Evolutionary conservation across 495 filamentous ascomycete genomes (phyloP).

Genomic region (Gamarada debralockiae): DNA sequence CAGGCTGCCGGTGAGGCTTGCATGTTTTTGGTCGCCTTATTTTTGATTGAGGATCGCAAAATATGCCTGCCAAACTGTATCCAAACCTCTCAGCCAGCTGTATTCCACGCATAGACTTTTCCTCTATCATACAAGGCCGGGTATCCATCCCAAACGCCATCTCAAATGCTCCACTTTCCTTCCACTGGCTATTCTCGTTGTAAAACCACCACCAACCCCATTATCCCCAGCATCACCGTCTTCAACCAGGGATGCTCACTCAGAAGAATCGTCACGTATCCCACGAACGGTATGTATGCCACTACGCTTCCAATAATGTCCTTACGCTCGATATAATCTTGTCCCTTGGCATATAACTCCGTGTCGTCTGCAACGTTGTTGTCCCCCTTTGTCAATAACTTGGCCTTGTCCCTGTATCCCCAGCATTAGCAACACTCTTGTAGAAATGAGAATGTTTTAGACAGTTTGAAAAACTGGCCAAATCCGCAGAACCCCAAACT

Average conservation of each 20-base stretch:
- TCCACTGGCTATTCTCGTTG: slow-evolving; percentile 67
- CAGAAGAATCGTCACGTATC: slow-evolving; percentile 95
- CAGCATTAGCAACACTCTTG: slow-evolving; percentile 8
- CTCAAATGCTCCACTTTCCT: not conserved
- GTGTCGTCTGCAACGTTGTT: slow-evolving; percentile 95
- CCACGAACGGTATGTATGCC: slow-evolving; percentile 92
- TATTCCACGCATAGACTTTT: slow-evolving; percentile 11
- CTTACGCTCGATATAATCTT: slow-evolving; percentile 78
- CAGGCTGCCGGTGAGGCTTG: too few relatives aligned
- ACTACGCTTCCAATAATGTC: slow-evolving; percentile 94
- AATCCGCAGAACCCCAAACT: slow-evolving; percentile 23
- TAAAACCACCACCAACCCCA: slow-evolving; percentile 91
- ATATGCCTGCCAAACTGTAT: not conserved
- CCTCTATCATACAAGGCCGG: slow-evolving; percentile 14
- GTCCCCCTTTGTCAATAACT: slow-evolving; percentile 95
- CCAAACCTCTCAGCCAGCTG: not conserved
- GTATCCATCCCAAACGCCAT: slow-evolving; percentile 24
- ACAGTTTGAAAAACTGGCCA: not conserved
- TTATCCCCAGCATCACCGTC: slow-evolving; percentile 86
- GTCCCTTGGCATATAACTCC: slow-evolving; percentile 81
- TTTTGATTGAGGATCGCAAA: too few relatives aligned
- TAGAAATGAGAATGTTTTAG: not conserved
- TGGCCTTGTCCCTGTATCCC: slow-evolving; percentile 34
- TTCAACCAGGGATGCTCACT: slow-evolving; percentile 98
- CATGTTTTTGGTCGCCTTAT: too few relatives aligned